Evolutionary conservation across 2,329 filamentous ascomycete genomes (phyloP), one percentile per base, ranked within the genome.

Genomic region (Nigrospora osmanthi): DNA sequence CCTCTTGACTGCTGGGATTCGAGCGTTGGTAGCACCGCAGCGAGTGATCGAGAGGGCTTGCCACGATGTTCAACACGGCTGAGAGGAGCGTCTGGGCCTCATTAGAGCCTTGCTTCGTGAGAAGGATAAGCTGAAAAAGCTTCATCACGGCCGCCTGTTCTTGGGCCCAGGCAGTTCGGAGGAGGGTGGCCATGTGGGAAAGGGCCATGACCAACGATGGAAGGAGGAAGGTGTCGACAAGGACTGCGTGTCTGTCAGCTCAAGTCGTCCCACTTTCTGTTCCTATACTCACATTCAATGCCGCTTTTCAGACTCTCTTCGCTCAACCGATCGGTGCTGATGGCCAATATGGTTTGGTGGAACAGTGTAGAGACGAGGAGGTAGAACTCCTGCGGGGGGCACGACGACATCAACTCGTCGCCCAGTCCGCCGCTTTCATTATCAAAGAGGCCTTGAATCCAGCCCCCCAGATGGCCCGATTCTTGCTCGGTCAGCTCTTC

Each of bases 311-410:
- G 72, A 33, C 74, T 78, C 35, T 89, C 83, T 38, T 88, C 78
- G 1, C 76, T 76, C 5, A 94, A 63, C 35, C 78, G 71, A 6
- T 80, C 80, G 2, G 73, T 73, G n/a, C 78, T 77, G 52, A 81
- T 81, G 1, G 85, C 87, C 33, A 85, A 68, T 0, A 89, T 77
- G 36, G 85, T 87, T 53, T 89, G 84, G 52, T 84, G 76, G 58
- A 91, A 89, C 0, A 93, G 67, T 0, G 85, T 84, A 1, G 88
- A 85, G 13, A 89, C 80, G 4, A 93, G 72, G 15, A 87, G 67
- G 55, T 91, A 91, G 58, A 93, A 93, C 35, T 89, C 82, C 57
- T 90, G 87, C 1, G 88, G 88, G 2, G 83, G 81, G 54, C 87
- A 93, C 1, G 85, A 85, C 10, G 85, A 83, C 78, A 91, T 87